phyloP scores from a whole-genome alignment of 2,329 filamentous ascomycete species.

The Dactylellina cionopaga region DNA sequence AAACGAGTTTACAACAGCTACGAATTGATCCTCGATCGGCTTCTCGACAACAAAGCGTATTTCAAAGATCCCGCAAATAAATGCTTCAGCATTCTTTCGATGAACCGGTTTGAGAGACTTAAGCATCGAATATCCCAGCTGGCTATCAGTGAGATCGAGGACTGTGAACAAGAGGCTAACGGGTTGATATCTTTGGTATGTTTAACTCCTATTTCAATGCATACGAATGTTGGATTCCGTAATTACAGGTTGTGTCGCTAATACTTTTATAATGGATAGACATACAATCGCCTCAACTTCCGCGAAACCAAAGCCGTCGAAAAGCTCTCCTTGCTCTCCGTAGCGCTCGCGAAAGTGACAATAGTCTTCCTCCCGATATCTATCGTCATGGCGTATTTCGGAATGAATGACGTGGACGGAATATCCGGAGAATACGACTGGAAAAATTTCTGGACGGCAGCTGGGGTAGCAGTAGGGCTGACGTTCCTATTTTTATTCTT shows the following conservation, averaged over 20 bases:
- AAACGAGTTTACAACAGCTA: slow-evolving; percentile 72
- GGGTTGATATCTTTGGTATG: slow-evolving; percentile 61
- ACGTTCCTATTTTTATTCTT: slow-evolving; percentile 45
- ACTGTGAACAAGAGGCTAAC: slow-evolving; percentile 68
- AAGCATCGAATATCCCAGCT: slow-evolving; percentile 71
- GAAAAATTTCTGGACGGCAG: slow-evolving; percentile 31
- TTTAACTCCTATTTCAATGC: background rate
- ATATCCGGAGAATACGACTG: slow-evolving; percentile 39
- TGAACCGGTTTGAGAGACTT: slow-evolving; percentile 70
- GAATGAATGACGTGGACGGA: slow-evolving; percentile 60
- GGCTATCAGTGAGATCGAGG: slow-evolving; percentile 71
- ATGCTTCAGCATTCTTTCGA: slow-evolving; percentile 61
- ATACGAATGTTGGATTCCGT: background rate
- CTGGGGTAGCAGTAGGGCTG: slow-evolving; percentile 33
- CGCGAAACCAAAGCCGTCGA: slow-evolving; percentile 66
- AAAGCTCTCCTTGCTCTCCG: slow-evolving; percentile 64
- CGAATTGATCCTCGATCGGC: slow-evolving; percentile 68
- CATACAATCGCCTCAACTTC: slow-evolving; percentile 67
- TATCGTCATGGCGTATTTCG: slow-evolving; percentile 66
- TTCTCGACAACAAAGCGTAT: slow-evolving; percentile 61
- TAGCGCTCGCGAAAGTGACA: slow-evolving; percentile 66
- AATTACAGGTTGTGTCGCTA: background rate
- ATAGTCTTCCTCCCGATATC: slow-evolving; percentile 67
- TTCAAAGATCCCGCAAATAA: slow-evolving; percentile 66
- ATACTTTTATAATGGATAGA: slow-evolving; percentile 56